These are phyloP conservation scores for Flaveria robusta DNA, from an alignment of 129 eudicot species.

Conservation along the genomic window DNA sequence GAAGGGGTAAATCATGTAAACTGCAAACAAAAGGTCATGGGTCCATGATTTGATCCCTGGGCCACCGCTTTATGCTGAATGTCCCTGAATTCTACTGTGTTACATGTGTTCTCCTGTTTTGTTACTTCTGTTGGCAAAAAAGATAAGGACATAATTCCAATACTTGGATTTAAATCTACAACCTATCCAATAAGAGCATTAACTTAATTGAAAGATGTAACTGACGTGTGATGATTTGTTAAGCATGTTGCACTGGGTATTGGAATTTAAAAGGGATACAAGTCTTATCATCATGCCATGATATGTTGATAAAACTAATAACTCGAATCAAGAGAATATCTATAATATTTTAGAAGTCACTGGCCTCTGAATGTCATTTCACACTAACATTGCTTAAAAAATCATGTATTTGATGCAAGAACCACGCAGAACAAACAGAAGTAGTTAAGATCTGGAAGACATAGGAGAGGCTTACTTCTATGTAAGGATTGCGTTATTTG, in stretches of 20 bases:
- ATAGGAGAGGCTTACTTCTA: constrained; percentile 2
- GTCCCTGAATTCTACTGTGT: neutral
- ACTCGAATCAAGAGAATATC: no score
- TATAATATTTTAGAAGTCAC: neutral
- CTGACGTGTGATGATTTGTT: constrained; percentile 14
- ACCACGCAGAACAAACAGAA: neutral
- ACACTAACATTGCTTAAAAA: constrained; percentile 3
- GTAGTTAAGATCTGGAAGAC: constrained; percentile 27
- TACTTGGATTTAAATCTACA: neutral
- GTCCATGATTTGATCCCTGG: neutral
- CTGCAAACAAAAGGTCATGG: neutral
- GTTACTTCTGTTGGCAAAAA: constrained; percentile 7
- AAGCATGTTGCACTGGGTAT: neutral
- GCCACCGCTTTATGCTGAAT: neutral
- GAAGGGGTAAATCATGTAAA: neutral
- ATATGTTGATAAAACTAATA: no score
- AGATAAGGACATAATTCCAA: neutral
- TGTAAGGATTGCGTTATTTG: constrained; percentile 1
- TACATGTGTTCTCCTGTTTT: neutral
- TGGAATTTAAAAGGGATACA: constrained; percentile 7
- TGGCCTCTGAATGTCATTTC: neutral
- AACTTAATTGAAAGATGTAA: constrained; percentile 11
- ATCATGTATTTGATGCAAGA: no score
- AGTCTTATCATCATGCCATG: neutral
- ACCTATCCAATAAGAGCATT: no score